A percentile compares a stretch with the other conserved stretches of the same genome.
phyloP scores from a whole-genome alignment of 139 green algal species.

The Parachlorella kessleri region DNA sequence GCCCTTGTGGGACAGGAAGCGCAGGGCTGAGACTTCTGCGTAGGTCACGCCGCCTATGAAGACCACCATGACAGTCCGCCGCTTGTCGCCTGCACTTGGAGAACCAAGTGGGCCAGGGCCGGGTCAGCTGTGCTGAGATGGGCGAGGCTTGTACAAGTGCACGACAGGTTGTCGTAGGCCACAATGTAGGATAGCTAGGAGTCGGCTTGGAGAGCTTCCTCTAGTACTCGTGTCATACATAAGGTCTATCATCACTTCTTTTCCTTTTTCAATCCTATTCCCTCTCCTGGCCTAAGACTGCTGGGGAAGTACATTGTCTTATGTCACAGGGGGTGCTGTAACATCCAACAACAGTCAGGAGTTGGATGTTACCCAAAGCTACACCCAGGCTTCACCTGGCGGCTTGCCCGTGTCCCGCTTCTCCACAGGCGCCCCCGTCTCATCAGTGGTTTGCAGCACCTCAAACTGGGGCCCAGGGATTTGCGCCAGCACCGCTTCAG shows the following conservation, averaged over 20 bases:
- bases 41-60: conserved; percentile 92
- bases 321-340: too few relatives aligned
- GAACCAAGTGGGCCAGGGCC: neutral
- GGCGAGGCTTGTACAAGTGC: too few relatives aligned
- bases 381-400: too few relatives aligned
- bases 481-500: conserved; percentile 57
- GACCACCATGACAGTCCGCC: conserved; percentile 71
- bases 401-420: conserved; percentile 5
- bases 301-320: too few relatives aligned
- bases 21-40: conserved; percentile 85
- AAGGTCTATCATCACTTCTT: too few relatives aligned
- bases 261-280: too few relatives aligned
- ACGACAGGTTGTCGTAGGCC: neutral
- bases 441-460: conserved; percentile 57
- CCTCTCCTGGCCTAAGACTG: too few relatives aligned
- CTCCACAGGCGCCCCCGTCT: conserved; percentile 38
- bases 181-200: neutral
- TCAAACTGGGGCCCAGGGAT: conserved; percentile 84
- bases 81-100: neutral
- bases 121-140: neutral
- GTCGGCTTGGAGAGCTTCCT: too few relatives aligned
- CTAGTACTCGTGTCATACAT: too few relatives aligned
- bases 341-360: too few relatives aligned
- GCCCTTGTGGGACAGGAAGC: conserved; percentile 65
- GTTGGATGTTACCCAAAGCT: too few relatives aligned